Evolutionary conservation across 106 monocot species (phyloP).

Genomic region (Dendrobium nobile): DNA sequence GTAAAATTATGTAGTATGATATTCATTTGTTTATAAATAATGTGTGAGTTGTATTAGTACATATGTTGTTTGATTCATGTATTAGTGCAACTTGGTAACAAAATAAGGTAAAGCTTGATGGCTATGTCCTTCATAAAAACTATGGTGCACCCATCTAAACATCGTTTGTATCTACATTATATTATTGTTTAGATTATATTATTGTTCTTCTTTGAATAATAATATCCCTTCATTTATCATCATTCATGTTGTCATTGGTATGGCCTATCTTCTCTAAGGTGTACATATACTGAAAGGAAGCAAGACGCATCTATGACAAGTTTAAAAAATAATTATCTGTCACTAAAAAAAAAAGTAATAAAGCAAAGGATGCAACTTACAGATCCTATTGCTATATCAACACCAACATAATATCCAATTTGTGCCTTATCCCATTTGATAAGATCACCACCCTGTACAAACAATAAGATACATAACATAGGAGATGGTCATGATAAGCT

Average conservation of each 20-base stretch:
- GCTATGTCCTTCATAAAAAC: too few relatives aligned
- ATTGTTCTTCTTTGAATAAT: too few relatives aligned
- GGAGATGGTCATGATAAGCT: not conserved
- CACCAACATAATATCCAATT: conserved; percentile 92
- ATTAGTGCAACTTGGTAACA: too few relatives aligned
- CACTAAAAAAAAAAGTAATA: not conserved
- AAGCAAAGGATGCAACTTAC: conserved; percentile 39
- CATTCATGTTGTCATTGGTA: too few relatives aligned
- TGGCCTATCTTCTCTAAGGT: too few relatives aligned
- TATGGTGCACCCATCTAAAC: too few relatives aligned
- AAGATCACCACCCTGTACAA: conserved; percentile 76
- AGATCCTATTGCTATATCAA: conserved; percentile 98
- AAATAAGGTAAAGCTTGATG: too few relatives aligned
- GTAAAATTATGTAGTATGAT: too few relatives aligned
- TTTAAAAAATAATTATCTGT: not conserved
- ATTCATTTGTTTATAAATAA: too few relatives aligned
- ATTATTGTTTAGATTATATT: not conserved
- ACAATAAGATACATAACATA: not conserved
- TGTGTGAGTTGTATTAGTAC: too few relatives aligned
- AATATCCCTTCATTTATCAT: too few relatives aligned
- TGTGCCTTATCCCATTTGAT: conserved; percentile 99
- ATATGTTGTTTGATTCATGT: too few relatives aligned
- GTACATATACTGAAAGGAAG: not conserved
- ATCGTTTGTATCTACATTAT: not conserved
- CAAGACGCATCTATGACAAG: not conserved